Percentiles rank a stretch among this genome's conserved stretches.
phyloP scores from a whole-genome alignment of 78 protist species.

The Polysphondylium violaceum region DNA sequence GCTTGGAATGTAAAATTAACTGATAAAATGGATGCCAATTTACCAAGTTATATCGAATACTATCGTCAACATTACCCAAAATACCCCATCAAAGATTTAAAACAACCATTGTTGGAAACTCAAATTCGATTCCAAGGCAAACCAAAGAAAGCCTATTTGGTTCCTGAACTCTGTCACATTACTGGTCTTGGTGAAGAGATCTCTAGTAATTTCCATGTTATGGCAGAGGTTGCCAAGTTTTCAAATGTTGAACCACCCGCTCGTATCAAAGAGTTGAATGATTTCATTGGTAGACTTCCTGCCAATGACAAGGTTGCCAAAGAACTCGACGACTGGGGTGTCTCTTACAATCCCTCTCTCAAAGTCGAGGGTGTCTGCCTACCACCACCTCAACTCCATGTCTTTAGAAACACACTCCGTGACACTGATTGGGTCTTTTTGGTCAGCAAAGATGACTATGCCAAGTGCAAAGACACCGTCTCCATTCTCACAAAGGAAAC shows the following conservation, averaged over 20 bases:
- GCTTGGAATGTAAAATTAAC: not conserved
- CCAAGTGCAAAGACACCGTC: not conserved
- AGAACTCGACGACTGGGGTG: conserved; percentile 14
- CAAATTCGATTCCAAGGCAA: not conserved
- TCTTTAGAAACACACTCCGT: no score
- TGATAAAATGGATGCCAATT: not conserved
- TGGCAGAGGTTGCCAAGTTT: not conserved
- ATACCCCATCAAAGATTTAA: not conserved
- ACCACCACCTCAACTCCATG: no score
- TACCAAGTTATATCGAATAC: conserved; percentile 6
- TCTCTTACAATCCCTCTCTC: not conserved
- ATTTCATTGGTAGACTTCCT: not conserved
- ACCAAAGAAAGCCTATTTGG: not conserved
- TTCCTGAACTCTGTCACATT: conserved; percentile 51
- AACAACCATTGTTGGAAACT: conserved; percentile 35
- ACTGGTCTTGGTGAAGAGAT: conserved; percentile 45
- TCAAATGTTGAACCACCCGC: not conserved
- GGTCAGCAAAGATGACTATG: not conserved
- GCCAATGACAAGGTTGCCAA: not conserved
- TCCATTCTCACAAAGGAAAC: not conserved
- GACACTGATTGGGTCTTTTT: conserved; percentile 10
- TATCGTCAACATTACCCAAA: conserved; percentile 4
- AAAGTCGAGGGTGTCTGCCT: not conserved
- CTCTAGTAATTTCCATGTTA: not conserved
- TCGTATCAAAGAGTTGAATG: not conserved